Evolutionary conservation across 257 asterid genomes (phyloP).

Genomic region (Prunella vulgaris): DNA sequence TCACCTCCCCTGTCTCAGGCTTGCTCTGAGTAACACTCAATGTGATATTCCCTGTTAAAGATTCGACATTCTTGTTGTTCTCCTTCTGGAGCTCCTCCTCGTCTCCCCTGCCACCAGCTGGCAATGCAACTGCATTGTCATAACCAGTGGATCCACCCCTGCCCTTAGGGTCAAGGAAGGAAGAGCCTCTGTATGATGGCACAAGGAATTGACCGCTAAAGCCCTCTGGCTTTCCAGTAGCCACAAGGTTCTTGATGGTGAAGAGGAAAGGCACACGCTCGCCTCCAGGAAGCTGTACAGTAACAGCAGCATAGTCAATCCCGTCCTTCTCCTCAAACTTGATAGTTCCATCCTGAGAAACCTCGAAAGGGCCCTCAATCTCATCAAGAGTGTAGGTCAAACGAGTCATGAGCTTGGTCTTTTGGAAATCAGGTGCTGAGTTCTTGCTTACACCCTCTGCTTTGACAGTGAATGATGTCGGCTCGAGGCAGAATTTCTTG

Average conservation of each 20-base stretch:
- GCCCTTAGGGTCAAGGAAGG: slow-evolving; percentile 99
- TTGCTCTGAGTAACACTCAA: slow-evolving; percentile 75
- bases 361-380: slow-evolving; percentile 96
- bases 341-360: slow-evolving; percentile 63
- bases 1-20: slow-evolving; percentile 93
- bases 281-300: slow-evolving; percentile 98
- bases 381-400: slow-evolving; percentile 96
- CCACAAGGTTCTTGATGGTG: slow-evolving; percentile 89
- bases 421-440: slow-evolving; percentile 78
- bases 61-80: slow-evolving; percentile 66
- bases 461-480: slow-evolving; percentile 95
- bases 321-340: slow-evolving; percentile 97
- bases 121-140: slow-evolving; percentile 95
- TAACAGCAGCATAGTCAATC: slow-evolving; percentile 94
- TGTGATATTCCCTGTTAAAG: slow-evolving; percentile 75
- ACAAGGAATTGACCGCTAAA: slow-evolving; percentile 76
- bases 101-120: slow-evolving; percentile 98
- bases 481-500: slow-evolving; percentile 92
- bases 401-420: slow-evolving; percentile 97
- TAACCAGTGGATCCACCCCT: slow-evolving; percentile 98
- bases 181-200: slow-evolving; percentile 95
- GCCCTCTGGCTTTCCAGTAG: slow-evolving; percentile 75
- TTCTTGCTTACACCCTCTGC: slow-evolving; percentile 86
- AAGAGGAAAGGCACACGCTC: slow-evolving; percentile 97
- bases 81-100: slow-evolving; percentile 95